Conservation (phyloP, 2,329 filamentous ascomycete species). For the Aureobasidium sp. region DNA sequence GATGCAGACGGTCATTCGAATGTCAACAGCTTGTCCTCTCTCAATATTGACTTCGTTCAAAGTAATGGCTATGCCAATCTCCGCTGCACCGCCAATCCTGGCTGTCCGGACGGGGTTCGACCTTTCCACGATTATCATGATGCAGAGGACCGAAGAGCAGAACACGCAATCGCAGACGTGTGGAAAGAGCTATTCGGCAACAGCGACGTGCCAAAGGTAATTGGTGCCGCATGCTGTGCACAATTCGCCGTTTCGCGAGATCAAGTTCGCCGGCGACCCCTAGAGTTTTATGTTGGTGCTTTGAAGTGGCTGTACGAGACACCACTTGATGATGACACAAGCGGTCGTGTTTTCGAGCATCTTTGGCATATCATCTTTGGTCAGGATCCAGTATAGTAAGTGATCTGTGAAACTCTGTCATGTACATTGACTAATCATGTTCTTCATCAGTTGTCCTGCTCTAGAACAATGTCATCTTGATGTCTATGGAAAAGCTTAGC, state of each 20-base stretch:
- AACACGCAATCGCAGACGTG: neutral
- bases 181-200: neutral
- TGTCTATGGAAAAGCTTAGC: neutral
- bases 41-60: conserved; percentile 41
- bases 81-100: conserved; percentile 43
- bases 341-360: conserved; percentile 48
- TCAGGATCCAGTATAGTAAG: neutral
- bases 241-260: conserved; percentile 45
- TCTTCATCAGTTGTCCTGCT: neutral
- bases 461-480: neutral
- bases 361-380: conserved; percentile 38
- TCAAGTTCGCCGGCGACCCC: conserved; percentile 37
- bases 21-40: conserved; percentile 13
- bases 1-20: conserved; percentile 17
- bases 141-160: conserved; percentile 17
- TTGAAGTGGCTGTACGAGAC: conserved; percentile 43
- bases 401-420: neutral
- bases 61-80: conserved; percentile 46
- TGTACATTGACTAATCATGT: neutral
- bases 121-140: conserved; percentile 28
- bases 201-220: conserved; percentile 29
- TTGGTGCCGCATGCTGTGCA: conserved; percentile 46
- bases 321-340: conserved; percentile 37
- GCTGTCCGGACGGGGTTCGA: conserved; percentile 43
- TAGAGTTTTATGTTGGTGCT: conserved; percentile 40